Evolutionary conservation across 2,329 filamentous ascomycete species (phyloP).

Genomic region (Aspergillus jensenii): DNA sequence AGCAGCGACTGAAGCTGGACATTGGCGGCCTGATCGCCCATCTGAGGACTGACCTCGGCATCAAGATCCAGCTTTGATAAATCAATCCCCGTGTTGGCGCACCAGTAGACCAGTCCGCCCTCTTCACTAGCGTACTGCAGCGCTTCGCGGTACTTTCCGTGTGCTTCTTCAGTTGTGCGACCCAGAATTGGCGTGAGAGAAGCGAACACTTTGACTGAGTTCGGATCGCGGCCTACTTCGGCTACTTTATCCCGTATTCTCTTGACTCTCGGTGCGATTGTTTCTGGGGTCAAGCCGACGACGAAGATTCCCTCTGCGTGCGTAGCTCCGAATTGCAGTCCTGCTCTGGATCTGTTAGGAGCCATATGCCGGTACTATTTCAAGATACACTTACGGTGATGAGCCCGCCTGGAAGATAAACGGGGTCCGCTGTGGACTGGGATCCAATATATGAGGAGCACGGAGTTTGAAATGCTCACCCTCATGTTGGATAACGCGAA

Average conservation of each 20-base stretch:
- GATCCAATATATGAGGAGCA: conserved; percentile 52
- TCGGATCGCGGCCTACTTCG: conserved; percentile 55
- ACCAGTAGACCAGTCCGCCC: neutral
- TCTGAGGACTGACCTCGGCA: conserved; percentile 49
- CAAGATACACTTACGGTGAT: conserved; percentile 35
- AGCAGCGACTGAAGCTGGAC: neutral
- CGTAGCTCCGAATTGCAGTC: conserved; percentile 55
- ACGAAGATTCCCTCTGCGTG: conserved; percentile 64
- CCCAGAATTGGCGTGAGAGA: conserved; percentile 53
- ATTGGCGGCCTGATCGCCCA: conserved; percentile 22
- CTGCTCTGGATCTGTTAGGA: conserved; percentile 35
- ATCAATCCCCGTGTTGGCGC: conserved; percentile 55
- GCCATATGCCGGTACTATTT: too few relatives aligned
- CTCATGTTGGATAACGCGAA: conserved; percentile 55
- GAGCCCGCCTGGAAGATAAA: conserved; percentile 62
- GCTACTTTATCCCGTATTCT: conserved; percentile 54
- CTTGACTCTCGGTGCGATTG: conserved; percentile 52
- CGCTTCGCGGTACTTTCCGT: conserved; percentile 51
- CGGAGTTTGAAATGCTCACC: conserved; percentile 55
- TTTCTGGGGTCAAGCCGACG: conserved; percentile 51
- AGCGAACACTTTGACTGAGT: conserved; percentile 57
- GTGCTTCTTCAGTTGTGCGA: conserved; percentile 53
- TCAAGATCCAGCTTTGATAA: conserved; percentile 59
- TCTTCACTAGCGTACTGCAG: conserved; percentile 47
- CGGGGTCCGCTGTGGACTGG: conserved; percentile 58